Conservation (phyloP, 768 basidiomycete species). For the Pleurotus tuber-regium region DNA sequence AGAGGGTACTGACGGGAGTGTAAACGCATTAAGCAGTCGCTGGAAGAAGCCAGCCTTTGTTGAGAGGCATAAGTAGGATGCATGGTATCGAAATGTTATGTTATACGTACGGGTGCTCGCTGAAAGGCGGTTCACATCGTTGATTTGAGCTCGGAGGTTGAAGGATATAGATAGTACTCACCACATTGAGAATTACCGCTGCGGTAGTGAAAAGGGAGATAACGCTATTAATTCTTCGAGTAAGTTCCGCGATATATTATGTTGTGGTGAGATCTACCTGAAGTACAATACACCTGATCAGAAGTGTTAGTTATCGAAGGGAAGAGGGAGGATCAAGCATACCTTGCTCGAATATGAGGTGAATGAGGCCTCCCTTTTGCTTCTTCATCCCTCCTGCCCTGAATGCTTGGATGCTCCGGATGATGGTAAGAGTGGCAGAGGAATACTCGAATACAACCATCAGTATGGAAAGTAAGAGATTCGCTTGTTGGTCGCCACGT, state of each 20-base stretch:
- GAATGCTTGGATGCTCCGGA: constrained; percentile 23
- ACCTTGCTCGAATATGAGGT: constrained; percentile 27
- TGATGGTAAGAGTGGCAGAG: constrained; percentile 21
- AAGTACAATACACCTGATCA: no score
- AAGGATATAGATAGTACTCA: constrained; percentile 12
- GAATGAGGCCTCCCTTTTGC: constrained; percentile 18
- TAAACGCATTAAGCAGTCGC: constrained; percentile 4
- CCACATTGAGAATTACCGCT: constrained; percentile 21
- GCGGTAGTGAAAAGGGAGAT: constrained; percentile 22
- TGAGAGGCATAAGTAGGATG: background rate
- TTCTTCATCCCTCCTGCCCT: constrained; percentile 15
- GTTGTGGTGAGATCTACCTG: background rate
- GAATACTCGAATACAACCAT: constrained; percentile 26
- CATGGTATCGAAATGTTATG: background rate
- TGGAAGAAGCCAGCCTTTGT: constrained; percentile 25
- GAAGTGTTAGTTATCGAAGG: no score
- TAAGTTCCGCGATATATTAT: background rate
- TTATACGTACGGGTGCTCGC: background rate
- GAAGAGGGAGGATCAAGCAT: no score
- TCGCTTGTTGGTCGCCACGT: constrained; percentile 18
- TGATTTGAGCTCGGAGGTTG: background rate
- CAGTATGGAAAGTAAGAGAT: constrained; percentile 23
- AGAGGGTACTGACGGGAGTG: constrained; percentile 4
- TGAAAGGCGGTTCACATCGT: background rate
- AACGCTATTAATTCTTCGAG: constrained; percentile 19